These are phyloP conservation scores for Melanogaster broomeanus DNA, from an alignment of 768 basidiomycete genomes.

Conservation along the genomic window DNA sequence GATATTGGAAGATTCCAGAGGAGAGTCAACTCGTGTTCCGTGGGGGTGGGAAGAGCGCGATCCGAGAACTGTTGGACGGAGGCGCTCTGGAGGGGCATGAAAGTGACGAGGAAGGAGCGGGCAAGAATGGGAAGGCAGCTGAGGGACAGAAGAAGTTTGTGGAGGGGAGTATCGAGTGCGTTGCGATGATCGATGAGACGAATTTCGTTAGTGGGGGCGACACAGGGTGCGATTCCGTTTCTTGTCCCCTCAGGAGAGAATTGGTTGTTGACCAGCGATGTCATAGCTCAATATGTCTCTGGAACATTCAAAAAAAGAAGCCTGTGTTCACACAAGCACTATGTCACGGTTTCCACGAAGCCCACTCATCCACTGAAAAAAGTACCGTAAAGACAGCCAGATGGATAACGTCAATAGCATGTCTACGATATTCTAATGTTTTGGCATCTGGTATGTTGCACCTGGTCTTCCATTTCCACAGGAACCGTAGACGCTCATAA, in stretches of 20 bases:
- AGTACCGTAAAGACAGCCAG: slow-evolving; percentile 76
- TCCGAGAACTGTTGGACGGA: slow-evolving; percentile 81
- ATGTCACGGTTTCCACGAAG: slow-evolving; percentile 84
- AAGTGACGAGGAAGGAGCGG: slow-evolving; percentile 47
- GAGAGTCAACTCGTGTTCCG: slow-evolving; percentile 95
- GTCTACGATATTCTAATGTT: slow-evolving; percentile 85
- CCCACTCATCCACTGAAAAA: slow-evolving; percentile 72
- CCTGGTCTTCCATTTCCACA: background rate
- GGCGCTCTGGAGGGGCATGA: slow-evolving; percentile 59
- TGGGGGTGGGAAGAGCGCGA: slow-evolving; percentile 85
- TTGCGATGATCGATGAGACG: slow-evolving; percentile 94
- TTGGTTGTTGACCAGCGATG: background rate
- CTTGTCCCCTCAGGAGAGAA: background rate
- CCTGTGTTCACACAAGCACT: slow-evolving; percentile 84
- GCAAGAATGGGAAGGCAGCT: slow-evolving; percentile 31
- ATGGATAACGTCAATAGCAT: slow-evolving; percentile 88
- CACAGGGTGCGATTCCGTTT: slow-evolving; percentile 68
- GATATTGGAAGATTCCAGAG: slow-evolving; percentile 97
- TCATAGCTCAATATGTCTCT: slow-evolving; percentile 79
- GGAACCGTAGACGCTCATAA: slow-evolving; percentile 2
- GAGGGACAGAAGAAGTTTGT: slow-evolving; percentile 49
- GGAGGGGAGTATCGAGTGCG: slow-evolving; percentile 90
- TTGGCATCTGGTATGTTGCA: slow-evolving; percentile 77
- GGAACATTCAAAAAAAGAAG: slow-evolving; percentile 93
- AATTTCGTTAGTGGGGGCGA: slow-evolving; percentile 95